Evolutionary conservation across 768 basidiomycete genomes (phyloP).

Genomic region (Multifurca ochricompacta): DNA sequence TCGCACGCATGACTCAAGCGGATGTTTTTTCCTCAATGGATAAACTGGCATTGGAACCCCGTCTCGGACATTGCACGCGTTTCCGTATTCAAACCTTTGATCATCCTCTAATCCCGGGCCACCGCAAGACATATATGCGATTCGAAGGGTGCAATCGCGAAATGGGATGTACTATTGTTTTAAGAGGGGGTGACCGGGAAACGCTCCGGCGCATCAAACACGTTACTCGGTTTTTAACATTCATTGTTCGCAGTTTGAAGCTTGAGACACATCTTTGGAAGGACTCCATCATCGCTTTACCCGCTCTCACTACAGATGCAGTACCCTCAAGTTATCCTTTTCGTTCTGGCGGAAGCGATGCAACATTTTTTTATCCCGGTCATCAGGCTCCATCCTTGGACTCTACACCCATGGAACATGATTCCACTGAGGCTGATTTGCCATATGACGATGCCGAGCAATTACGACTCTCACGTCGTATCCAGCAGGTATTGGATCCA

Average conservation of each 20-base stretch:
- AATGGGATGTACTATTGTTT: constrained; percentile 89
- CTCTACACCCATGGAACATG: not conserved
- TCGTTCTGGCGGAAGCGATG: not conserved
- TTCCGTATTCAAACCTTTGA: constrained; percentile 93
- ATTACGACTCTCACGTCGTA: constrained; percentile 61
- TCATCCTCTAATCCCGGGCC: constrained; percentile 88
- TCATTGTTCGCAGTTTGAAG: constrained; percentile 89
- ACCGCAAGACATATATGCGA: constrained; percentile 93
- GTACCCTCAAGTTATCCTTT: constrained; percentile 37
- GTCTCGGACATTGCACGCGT: constrained; percentile 77
- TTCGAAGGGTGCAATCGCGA: constrained; percentile 94
- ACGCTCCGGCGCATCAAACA: constrained; percentile 82
- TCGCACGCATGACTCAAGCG: constrained; percentile 91
- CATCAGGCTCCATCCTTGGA: not conserved
- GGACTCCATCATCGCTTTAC: constrained; percentile 73
- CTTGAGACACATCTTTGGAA: constrained; percentile 94
- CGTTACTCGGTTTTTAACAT: constrained; percentile 84
- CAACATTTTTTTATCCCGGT: not conserved
- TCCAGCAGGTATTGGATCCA: constrained; percentile 74
- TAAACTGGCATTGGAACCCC: constrained; percentile 82
- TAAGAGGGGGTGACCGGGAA: constrained; percentile 80
- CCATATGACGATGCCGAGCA: constrained; percentile 69
- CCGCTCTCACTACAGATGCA: constrained; percentile 57
- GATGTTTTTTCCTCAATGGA: constrained; percentile 96
- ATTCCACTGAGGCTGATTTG: constrained; percentile 28